Percentiles rank a stretch among this genome's conserved stretches.
These are phyloP conservation scores for Wallacemonas sp. DNA, from an alignment of 208 protist genomes.

Conservation along the genomic window DNA sequence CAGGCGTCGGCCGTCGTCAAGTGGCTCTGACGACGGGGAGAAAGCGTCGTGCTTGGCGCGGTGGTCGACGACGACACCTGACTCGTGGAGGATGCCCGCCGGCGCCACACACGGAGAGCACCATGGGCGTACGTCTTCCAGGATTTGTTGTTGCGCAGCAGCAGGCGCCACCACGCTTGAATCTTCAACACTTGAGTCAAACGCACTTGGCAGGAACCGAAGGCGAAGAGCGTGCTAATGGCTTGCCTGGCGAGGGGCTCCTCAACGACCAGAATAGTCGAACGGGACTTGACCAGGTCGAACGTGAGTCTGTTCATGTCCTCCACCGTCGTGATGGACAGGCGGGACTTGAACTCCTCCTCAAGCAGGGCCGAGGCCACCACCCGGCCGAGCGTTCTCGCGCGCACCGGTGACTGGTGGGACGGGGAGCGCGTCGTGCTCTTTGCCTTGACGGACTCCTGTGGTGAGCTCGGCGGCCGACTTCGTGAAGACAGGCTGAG, in stretches of 20 bases:
- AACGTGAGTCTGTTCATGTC: constrained; percentile 11
- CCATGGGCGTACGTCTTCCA: not conserved
- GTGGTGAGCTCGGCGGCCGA: not conserved
- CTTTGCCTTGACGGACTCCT: too few relatives aligned
- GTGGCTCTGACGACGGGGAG: not conserved
- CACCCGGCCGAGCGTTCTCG: not conserved
- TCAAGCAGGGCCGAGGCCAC: constrained; percentile 24
- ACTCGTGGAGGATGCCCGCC: not conserved
- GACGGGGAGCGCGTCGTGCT: too few relatives aligned
- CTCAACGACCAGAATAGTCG: constrained; percentile 12
- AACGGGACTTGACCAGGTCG: constrained; percentile 10
- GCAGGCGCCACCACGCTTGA: constrained; percentile 76
- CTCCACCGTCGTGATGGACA: constrained; percentile 9
- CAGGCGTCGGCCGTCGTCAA: too few relatives aligned
- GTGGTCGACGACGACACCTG: not conserved
- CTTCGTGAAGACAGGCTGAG: not conserved
- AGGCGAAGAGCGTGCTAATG: constrained; percentile 11
- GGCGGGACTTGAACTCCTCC: constrained; percentile 20
- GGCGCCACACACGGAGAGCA: constrained; percentile 2
- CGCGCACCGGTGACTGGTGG: too few relatives aligned
- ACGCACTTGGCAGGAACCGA: constrained; percentile 33
- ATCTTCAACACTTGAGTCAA: constrained; percentile 44
- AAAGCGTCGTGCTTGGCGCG: not conserved
- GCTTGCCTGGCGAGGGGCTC: constrained; percentile 12
- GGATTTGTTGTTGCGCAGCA: constrained; percentile 5